Base-by-base conservation (phyloP, 805 yeast species). In the Candida qinlingensis region DNA sequence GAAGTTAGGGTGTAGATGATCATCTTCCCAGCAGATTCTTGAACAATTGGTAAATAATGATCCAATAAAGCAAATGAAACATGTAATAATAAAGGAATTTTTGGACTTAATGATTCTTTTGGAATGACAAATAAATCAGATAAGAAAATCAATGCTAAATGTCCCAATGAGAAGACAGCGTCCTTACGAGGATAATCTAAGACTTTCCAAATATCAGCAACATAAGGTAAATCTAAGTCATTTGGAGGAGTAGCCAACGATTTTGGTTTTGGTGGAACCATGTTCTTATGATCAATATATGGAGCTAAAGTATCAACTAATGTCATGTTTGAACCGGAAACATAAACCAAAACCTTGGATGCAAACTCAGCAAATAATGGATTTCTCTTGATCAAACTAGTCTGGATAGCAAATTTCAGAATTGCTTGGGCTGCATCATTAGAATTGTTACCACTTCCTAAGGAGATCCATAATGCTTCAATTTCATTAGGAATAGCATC, bases 391-490 rank as follows among this genome's bases (percentile, higher is more conserved):
- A 81, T 80, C 47, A 91, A 68, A 37, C 96, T 83, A 35, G 83
- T 79, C 26, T 74, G 74, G 41, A 87, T 71, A 40, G 89, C 71
- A 60, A 81, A 94, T 41, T 83, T 85, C 59, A 88, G 67, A 25
- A 89, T 85, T 2, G 79, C 81, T 41, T 81, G 81, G 25, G 84
- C n/a, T n/a, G n/a, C 83, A 58, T 92, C 90, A n/a, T 70, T 74
- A 31, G 78, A 75, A 30, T 79, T 75, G n/a, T 77, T 75, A 5
- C 85, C 87, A 44, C 77, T 80, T 1, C 95, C 96, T n/a, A 94
- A 70, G 0, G 97, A 92, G 5, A 87, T 89, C 99, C 99, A 94
- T 26, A 94, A 66, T 0, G 96, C 96, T 63, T 91, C 97, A 9
- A 94, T 88, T 57, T 90, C 98, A 57, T 85, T 85, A 40, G 88